These are phyloP conservation scores for Ceratobasidium sp. DNA, from an alignment of 1,284 basidiomycete species.

Conservation along the genomic window DNA sequence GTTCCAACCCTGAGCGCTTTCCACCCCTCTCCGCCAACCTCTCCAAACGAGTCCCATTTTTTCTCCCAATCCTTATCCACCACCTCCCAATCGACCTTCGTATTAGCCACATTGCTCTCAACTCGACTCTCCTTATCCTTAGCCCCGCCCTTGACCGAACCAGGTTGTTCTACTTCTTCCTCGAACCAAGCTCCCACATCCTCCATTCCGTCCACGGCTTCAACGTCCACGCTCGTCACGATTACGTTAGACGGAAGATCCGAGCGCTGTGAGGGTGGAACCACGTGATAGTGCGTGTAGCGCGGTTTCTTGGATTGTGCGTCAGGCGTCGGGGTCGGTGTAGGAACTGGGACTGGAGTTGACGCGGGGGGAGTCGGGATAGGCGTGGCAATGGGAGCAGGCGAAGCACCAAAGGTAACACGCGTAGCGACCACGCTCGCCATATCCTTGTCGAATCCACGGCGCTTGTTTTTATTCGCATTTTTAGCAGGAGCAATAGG, in stretches of 20 bases:
- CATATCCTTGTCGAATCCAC: slow-evolving; percentile 54
- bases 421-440: slow-evolving; percentile 64
- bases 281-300: slow-evolving; percentile 56
- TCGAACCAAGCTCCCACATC: slow-evolving; percentile 46
- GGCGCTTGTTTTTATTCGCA: slow-evolving; percentile 46
- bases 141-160: background rate
- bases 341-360: slow-evolving; percentile 43
- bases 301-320: slow-evolving; percentile 44
- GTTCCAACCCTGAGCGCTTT: slow-evolving; percentile 58
- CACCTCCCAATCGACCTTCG: slow-evolving; percentile 58
- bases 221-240: slow-evolving; percentile 76
- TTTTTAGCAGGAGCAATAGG: slow-evolving; percentile 42
- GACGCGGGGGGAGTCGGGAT: slow-evolving; percentile 24
- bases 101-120: background rate
- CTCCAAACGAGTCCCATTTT: slow-evolving; percentile 59
- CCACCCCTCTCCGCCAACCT: slow-evolving; percentile 53
- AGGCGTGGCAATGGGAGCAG: slow-evolving; percentile 7
- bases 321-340: slow-evolving; percentile 38
- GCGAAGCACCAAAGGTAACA: slow-evolving; percentile 66
- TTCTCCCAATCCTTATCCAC: slow-evolving; percentile 56
- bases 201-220: slow-evolving; percentile 60
- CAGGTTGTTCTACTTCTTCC: slow-evolving; percentile 15
- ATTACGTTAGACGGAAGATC: slow-evolving; percentile 72
- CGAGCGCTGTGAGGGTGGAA: slow-evolving; percentile 76
- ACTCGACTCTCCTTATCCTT: background rate